Conservation (phyloP, 768 basidiomycete genomes). For the Ephemerocybe angulata region DNA sequence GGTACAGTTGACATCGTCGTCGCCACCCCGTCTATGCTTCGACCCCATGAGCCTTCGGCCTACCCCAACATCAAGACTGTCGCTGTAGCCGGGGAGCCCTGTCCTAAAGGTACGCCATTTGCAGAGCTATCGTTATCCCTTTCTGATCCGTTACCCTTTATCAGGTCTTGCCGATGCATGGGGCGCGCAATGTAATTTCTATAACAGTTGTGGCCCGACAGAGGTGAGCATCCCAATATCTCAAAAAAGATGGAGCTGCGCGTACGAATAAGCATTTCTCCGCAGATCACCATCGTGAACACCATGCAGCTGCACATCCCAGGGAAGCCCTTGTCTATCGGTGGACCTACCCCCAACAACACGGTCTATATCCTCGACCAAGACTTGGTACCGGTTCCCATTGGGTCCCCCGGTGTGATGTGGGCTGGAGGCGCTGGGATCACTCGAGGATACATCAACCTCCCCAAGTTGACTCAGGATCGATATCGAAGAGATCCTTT, state of each 20-base stretch:
- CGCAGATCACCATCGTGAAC: slow-evolving; percentile 55
- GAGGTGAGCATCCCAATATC: slow-evolving; percentile 33
- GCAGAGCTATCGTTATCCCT: no score
- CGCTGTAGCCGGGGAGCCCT: slow-evolving; percentile 55
- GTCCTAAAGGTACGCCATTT: slow-evolving; percentile 52
- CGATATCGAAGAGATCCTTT: slow-evolving; percentile 51
- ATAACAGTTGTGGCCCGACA: slow-evolving; percentile 55
- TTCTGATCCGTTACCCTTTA: no score
- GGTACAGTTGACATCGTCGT: slow-evolving; percentile 52
- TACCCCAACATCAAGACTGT: slow-evolving; percentile 54
- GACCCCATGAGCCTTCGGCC: slow-evolving; percentile 45
- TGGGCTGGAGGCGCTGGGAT: slow-evolving; percentile 65
- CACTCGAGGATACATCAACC: slow-evolving; percentile 51
- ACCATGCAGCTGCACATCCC: slow-evolving; percentile 47
- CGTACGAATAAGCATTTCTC: background rate
- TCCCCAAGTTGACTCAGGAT: slow-evolving; percentile 52
- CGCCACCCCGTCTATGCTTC: slow-evolving; percentile 54
- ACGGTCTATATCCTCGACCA: slow-evolving; percentile 39
- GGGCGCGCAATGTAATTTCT: slow-evolving; percentile 41
- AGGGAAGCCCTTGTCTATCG: slow-evolving; percentile 43
- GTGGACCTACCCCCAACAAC: slow-evolving; percentile 53
- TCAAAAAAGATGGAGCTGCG: background rate
- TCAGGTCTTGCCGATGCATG: slow-evolving; percentile 42
- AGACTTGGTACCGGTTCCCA: slow-evolving; percentile 32
- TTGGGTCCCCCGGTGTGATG: slow-evolving; percentile 44